phyloP scores from a whole-genome alignment of 2,329 filamentous ascomycete genomes.

The Plenodomus tracheiphilus region DNA sequence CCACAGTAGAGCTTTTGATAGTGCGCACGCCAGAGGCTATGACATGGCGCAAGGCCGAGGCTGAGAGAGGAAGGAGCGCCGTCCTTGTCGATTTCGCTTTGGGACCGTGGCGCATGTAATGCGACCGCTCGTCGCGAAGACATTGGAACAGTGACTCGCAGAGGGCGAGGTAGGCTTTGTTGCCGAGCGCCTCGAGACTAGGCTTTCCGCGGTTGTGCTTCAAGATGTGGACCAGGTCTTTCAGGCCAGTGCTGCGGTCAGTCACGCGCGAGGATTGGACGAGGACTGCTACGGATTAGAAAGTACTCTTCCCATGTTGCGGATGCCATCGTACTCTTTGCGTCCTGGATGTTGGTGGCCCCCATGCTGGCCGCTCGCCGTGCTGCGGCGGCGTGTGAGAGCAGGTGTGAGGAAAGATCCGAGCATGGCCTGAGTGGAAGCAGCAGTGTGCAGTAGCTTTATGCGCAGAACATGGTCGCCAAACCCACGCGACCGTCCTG shows the following conservation, averaged over 20 bases:
- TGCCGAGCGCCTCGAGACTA: slow-evolving; percentile 58
- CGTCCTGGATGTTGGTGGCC: slow-evolving; percentile 40
- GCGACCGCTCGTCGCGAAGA: slow-evolving; percentile 67
- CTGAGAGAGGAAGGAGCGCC: slow-evolving; percentile 67
- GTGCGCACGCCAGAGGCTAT: slow-evolving; percentile 70
- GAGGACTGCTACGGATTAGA: slow-evolving; percentile 29
- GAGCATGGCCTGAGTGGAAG: slow-evolving; percentile 6
- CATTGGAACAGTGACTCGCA: slow-evolving; percentile 79
- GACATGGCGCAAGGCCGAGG: slow-evolving; percentile 70
- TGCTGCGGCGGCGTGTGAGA: slow-evolving; percentile 7
- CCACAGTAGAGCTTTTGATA: slow-evolving; percentile 76
- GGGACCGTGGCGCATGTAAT: slow-evolving; percentile 53
- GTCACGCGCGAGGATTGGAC: slow-evolving; percentile 36
- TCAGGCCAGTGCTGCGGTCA: slow-evolving; percentile 56
- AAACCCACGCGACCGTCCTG: slow-evolving; percentile 3
- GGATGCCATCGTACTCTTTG: slow-evolving; percentile 30
- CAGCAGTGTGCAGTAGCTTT: not conserved
- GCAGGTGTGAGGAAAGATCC: slow-evolving; percentile 1
- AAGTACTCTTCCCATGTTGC: not conserved
- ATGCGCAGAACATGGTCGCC: slow-evolving; percentile 1
- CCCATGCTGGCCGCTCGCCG: slow-evolving; percentile 27
- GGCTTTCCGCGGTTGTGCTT: slow-evolving; percentile 54
- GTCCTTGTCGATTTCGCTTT: slow-evolving; percentile 45
- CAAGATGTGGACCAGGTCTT: slow-evolving; percentile 60
- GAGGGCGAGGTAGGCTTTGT: slow-evolving; percentile 79